Conservation (phyloP, 257 asterid species). For the Jasminum sambac region DNA sequence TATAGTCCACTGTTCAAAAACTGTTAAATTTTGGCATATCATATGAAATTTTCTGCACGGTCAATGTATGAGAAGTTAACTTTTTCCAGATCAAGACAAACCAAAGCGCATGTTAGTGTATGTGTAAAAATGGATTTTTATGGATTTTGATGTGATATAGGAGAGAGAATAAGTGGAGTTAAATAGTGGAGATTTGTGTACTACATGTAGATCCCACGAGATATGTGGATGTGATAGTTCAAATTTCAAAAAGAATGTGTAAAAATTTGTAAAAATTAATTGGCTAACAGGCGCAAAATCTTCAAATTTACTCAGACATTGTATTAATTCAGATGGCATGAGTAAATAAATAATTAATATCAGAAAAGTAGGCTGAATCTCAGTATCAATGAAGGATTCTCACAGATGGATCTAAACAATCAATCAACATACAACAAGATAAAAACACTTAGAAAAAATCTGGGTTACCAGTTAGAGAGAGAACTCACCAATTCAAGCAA, state of each 20-base stretch:
- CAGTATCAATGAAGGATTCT: background rate
- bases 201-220: too few relatives aligned
- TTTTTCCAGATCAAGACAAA: background rate
- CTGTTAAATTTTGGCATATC: background rate
- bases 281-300: too few relatives aligned
- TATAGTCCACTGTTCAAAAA: background rate
- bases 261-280: too few relatives aligned
- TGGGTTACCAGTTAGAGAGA: constrained; percentile 9
- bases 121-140: too few relatives aligned
- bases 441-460: constrained; percentile 4
- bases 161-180: too few relatives aligned
- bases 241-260: too few relatives aligned
- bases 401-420: background rate
- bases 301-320: background rate
- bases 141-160: too few relatives aligned
- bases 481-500: constrained; percentile 6
- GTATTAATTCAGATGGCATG: background rate
- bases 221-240: too few relatives aligned
- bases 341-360: background rate
- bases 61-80: background rate
- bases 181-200: too few relatives aligned
- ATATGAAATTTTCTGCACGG: background rate
- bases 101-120: too few relatives aligned
- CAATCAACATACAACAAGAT: background rate
- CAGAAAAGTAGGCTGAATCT: background rate